Evolutionary conservation across 306 rosid genomes (phyloP).

Genomic region (Cicer chorassanicum): DNA sequence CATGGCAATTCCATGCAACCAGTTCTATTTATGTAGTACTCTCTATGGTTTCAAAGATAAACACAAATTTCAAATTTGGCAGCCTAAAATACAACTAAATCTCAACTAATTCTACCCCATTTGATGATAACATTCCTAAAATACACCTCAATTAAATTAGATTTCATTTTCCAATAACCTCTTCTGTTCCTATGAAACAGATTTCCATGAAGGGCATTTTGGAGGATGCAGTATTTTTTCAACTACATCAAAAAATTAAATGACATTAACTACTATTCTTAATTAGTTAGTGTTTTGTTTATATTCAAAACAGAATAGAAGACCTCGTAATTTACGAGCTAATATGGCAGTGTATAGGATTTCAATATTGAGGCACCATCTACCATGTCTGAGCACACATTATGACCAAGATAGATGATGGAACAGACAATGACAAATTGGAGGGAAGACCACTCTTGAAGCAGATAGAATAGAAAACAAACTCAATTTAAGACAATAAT

Average conservation of each 20-base stretch:
- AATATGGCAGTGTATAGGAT: conserved; percentile 35
- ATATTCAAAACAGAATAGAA: background rate
- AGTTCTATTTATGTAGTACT: background rate
- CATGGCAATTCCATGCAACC: conserved; percentile 37
- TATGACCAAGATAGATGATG: conserved; percentile 40
- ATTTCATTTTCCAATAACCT: background rate
- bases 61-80: background rate
- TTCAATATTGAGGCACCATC: conserved; percentile 39
- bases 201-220: background rate
- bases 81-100: background rate
- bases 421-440: background rate
- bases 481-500: conserved; percentile 29
- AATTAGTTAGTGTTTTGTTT: background rate
- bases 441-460: conserved; percentile 34
- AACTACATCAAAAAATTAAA: background rate
- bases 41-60: background rate
- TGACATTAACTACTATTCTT: background rate
- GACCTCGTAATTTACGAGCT: conserved; percentile 35
- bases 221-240: background rate
- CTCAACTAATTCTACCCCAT: background rate
- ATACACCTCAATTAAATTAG: background rate
- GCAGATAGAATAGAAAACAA: conserved; percentile 1
- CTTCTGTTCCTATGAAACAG: background rate
- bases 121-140: background rate
- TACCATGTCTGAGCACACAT: conserved; percentile 31